Base-by-base conservation (phyloP, 2,329 filamentous ascomycete species). In the Conoideocrella luteorostrata region DNA sequence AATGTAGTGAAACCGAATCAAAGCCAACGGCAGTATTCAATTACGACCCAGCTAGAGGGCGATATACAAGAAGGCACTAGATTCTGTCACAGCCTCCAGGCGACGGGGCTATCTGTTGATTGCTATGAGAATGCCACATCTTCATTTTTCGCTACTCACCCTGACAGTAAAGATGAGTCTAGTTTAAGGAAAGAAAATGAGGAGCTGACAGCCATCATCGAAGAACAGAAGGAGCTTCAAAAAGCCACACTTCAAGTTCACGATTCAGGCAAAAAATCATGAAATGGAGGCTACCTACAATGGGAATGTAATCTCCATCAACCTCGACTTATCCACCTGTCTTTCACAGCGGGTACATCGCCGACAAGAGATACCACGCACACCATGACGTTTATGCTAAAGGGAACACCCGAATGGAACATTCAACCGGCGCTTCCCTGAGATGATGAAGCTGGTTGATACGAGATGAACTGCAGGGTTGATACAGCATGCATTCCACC, bases 1-100 rank as follows among this genome's bases (percentile, higher is more conserved):
- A 75, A 74, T 1, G 74, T 96, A 20, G 74, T 91, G 47, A 96
- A 95, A 68, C 91, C 91, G n/a, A 82, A 80, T 49, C 75, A 84
- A 47, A 80, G 75, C 39, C 74, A 77, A 48, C 71, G 77, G 30
- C 76, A 74, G 49, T 88, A 90, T 58, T 75, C 74, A 4, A 72
- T 88, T 48, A 82, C 74, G 13, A 69, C 80, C 11, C 82, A 87
- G 59, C 67, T 89, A n/a, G 69, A 70, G 12, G 57, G 64, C 1
- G 63, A 70, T 32, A 46, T 69, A 17, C 54, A 62, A 7, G 54
- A 56, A 3, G 56, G 66, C n/a, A 68, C 67, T 12, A 61, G 66
- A 46, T 71, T 80, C 41, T 59, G 60, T 40, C 62, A 62, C 33
- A 66, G 75, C 57, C 58, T 78, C 18, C 58, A 62, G 29, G 57